Evolutionary conservation across 352 stramenopile genomes (phyloP), one percentile per base, ranked within the genome.

Genomic region (Globisporangium rhizosaccharum): DNA sequence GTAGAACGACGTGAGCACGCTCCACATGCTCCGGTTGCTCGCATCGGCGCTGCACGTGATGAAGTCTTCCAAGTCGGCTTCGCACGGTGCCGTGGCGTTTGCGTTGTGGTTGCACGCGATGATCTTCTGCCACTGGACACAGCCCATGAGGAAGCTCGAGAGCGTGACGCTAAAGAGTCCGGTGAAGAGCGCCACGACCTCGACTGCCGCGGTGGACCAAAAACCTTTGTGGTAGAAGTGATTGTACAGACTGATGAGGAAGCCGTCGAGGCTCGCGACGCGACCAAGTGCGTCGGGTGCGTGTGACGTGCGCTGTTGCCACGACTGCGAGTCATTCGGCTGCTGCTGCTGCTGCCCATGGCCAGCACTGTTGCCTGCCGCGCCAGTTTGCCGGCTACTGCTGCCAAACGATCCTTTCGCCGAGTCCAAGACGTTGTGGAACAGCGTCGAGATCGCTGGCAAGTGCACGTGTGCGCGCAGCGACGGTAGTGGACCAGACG

Each of bases 191-290:
- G 97, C 87, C 33, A 96, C 90, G 37, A 98, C 62, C 59, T 98
- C 91, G 15, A 94, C 75, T 9, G 88, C 76, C 5, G 94, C 67
- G 57, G 97, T 97, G 53, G 73, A 82, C 70, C 83, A 88, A 53
- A 98, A 90, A n/a, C 94, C 94, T 65, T 95, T 94, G 70, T 96
- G 84, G 64, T 96, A 90, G 67, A 96, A 98, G 76, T 97, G 98
- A 55, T 92, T 92, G 84, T 98, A 98, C 69, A 98, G 71, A 45
- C 75, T 87, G 60, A 88, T 94, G 51, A 98, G 85, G 62, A 97
- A 98, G 26, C 75, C 81, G 72, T 98, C 92, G 37, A 97, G 72
- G 67, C 92, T 95, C 37, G 71, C 63, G 36, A 97, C 82, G 41
- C 82, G 75, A 6, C 85, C 85, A 54, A 82, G 70, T 15, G 74